Conservation (phyloP, 1,284 basidiomycete species). For the Coniferiporia weirii region DNA sequence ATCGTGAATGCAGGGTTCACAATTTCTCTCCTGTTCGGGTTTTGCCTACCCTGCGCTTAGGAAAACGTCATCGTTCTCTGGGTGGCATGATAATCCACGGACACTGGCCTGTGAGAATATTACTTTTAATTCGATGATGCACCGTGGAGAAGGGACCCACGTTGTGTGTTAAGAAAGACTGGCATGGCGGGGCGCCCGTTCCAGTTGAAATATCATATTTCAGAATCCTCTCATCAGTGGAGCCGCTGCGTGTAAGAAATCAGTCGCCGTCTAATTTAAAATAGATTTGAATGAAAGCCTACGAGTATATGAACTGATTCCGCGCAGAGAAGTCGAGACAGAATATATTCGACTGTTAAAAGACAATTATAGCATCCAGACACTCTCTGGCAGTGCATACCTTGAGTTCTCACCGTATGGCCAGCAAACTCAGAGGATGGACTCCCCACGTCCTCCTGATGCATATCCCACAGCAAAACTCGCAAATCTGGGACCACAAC, state of each 20-base stretch:
- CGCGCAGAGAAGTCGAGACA: conserved; percentile 61
- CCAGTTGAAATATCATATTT: conserved; percentile 40
- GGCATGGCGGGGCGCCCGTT: conserved; percentile 23
- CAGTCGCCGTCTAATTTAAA: not conserved
- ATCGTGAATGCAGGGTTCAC: conserved; percentile 3
- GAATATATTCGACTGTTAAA: conserved; percentile 59
- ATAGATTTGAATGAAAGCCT: conserved; percentile 24
- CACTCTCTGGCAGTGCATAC: not conserved
- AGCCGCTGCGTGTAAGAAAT: conserved; percentile 41
- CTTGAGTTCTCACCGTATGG: conserved; percentile 36
- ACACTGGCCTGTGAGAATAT: conserved; percentile 47
- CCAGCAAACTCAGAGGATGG: conserved; percentile 47
- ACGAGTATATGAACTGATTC: conserved; percentile 62
- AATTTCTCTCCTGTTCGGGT: conserved; percentile 1
- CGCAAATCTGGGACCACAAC: conserved; percentile 44
- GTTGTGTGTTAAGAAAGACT: conserved; percentile 27
- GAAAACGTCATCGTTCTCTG: conserved; percentile 58
- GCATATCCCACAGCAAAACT: conserved; percentile 65
- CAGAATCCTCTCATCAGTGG: conserved; percentile 51
- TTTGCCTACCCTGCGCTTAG: conserved; percentile 54
- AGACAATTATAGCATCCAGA: not conserved
- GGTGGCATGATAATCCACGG: conserved; percentile 56
- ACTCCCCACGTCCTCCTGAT: conserved; percentile 50
- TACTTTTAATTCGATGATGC: conserved; percentile 17
- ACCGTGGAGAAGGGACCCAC: conserved; percentile 22